Conservation (phyloP, 768 basidiomycete genomes). For the Sistotremastrum suecicum region DNA sequence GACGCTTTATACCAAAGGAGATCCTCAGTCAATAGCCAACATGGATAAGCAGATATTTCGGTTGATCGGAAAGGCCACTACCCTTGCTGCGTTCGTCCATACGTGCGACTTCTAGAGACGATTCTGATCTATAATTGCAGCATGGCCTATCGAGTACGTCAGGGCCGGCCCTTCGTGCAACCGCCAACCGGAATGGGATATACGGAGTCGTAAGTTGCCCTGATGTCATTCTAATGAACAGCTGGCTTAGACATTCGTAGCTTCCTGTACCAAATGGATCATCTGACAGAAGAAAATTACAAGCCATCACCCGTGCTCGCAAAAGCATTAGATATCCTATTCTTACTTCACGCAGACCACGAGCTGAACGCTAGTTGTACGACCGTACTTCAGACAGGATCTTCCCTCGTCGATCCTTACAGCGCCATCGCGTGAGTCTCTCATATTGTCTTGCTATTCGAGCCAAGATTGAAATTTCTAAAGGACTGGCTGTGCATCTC, state of each 20-base stretch:
- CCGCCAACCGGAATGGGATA: conserved; percentile 77
- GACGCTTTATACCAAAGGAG: conserved; percentile 58
- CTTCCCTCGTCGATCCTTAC: conserved; percentile 84
- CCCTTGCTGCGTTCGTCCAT: conserved; percentile 60
- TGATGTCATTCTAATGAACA: neutral
- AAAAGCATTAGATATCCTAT: conserved; percentile 78
- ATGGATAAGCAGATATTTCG: conserved; percentile 93
- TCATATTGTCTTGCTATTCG: neutral
- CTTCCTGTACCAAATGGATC: conserved; percentile 86
- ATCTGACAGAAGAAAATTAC: conserved; percentile 60
- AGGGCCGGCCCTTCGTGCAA: conserved; percentile 76
- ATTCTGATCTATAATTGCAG: conserved; percentile 18
- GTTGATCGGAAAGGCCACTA: conserved; percentile 78
- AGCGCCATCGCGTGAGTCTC: conserved; percentile 62
- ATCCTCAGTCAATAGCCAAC: conserved; percentile 47
- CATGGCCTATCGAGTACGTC: conserved; percentile 88
- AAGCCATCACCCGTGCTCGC: conserved; percentile 72
- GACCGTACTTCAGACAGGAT: conserved; percentile 77
- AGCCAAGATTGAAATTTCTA: neutral
- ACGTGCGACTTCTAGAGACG: neutral
- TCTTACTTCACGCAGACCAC: conserved; percentile 82
- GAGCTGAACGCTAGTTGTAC: conserved; percentile 81
- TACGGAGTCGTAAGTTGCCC: conserved; percentile 52
- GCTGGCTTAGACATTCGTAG: conserved; percentile 19
- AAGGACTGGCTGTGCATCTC: conserved; percentile 73